phyloP scores from a whole-genome alignment of 176 grass and related monocot genomes.

The Themeda triandra region DNA sequence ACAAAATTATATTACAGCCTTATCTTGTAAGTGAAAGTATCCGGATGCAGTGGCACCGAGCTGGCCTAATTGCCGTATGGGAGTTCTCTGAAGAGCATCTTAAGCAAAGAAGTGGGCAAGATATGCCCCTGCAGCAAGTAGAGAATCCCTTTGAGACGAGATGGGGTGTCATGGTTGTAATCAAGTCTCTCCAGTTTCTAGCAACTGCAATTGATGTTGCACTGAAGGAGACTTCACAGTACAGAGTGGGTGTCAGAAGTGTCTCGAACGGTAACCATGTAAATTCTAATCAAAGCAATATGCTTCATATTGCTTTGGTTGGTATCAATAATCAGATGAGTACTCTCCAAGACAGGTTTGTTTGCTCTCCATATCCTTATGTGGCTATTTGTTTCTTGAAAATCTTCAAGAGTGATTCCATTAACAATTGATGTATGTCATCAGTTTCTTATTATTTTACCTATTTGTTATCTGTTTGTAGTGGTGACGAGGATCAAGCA shows the following conservation, averaged over 20 bases:
- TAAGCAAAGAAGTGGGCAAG: slow-evolving; percentile 60
- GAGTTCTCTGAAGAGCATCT: slow-evolving; percentile 89
- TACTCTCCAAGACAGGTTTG: slow-evolving; percentile 92
- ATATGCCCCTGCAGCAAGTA: slow-evolving; percentile 23
- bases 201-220: slow-evolving; percentile 71
- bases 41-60: slow-evolving; percentile 89
- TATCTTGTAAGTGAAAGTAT: slow-evolving; percentile 87
- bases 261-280: slow-evolving; percentile 35
- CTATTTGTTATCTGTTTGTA: slow-evolving; percentile 38
- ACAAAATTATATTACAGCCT: slow-evolving; percentile 47
- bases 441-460: slow-evolving; percentile 25
- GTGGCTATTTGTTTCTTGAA: too few species aligned
- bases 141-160: slow-evolving; percentile 65
- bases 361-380: too few species aligned
- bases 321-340: slow-evolving; percentile 99
- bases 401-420: background rate
- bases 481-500: slow-evolving; percentile 98
- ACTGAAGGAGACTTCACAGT: slow-evolving; percentile 71
- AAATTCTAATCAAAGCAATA: slow-evolving; percentile 63
- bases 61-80: slow-evolving; percentile 91
- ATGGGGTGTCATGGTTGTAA: slow-evolving; percentile 92
- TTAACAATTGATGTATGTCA: slow-evolving; percentile 7
- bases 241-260: slow-evolving; percentile 18
- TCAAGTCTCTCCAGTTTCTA: slow-evolving; percentile 93
- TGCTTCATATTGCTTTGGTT: slow-evolving; percentile 94